These are phyloP conservation scores for Coniferiporia sulphurascens DNA, from an alignment of 1,284 basidiomycete genomes.

Conservation along the genomic window DNA sequence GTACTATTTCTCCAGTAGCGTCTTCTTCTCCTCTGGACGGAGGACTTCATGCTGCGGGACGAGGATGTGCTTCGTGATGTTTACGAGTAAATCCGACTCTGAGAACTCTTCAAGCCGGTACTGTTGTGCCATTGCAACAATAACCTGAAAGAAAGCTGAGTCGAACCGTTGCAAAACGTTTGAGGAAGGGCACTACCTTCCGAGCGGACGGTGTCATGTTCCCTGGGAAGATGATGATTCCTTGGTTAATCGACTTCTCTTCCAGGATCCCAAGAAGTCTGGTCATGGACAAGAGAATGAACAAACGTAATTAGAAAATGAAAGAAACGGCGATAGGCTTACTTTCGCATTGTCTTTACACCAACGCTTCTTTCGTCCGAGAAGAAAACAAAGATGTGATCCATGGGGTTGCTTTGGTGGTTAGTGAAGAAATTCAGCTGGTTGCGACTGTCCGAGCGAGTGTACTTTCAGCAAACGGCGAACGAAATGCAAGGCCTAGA, in stretches of 20 bases:
- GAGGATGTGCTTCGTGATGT: constrained; percentile 94
- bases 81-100: constrained; percentile 93
- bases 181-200: constrained; percentile 56
- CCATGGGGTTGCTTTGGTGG: constrained; percentile 57
- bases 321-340: constrained; percentile 31
- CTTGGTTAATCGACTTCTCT: constrained; percentile 84
- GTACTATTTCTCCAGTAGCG: constrained; percentile 88
- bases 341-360: constrained; percentile 96
- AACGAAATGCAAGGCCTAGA: background rate
- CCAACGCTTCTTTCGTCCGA: constrained; percentile 89
- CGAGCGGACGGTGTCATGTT: constrained; percentile 96
- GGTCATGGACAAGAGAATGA: constrained; percentile 14
- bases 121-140: constrained; percentile 79
- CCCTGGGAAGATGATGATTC: constrained; percentile 93
- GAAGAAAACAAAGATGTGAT: constrained; percentile 94
- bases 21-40: constrained; percentile 80
- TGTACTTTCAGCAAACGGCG: background rate
- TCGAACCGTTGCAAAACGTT: constrained; percentile 1
- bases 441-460: constrained; percentile 55
- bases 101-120: constrained; percentile 96
- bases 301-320: constrained; percentile 5
- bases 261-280: constrained; percentile 87
- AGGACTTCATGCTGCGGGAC: constrained; percentile 94
- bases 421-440: constrained; percentile 87
- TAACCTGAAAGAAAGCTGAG: constrained; percentile 53